Evolutionary conservation across 768 basidiomycete species (phyloP).

Genomic region (Phallus indusiatus): DNA sequence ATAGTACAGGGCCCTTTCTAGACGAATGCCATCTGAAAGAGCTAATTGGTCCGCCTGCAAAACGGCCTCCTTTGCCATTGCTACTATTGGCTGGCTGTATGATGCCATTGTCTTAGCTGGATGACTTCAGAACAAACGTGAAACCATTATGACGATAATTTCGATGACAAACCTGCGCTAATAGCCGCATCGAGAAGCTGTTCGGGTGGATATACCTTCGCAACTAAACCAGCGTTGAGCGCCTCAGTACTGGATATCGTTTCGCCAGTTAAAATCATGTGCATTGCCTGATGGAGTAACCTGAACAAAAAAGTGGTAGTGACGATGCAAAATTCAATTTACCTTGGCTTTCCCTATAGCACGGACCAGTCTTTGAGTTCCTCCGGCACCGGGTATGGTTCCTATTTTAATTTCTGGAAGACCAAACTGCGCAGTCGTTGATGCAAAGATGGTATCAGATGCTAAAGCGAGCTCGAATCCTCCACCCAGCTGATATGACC

Average conservation of each 20-base stretch:
- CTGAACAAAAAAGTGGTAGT: not conserved
- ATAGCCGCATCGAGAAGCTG: constrained; percentile 37
- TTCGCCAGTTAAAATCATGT: constrained; percentile 43
- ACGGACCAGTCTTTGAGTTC: constrained; percentile 33
- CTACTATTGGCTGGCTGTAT: constrained; percentile 23
- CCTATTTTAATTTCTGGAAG: constrained; percentile 42
- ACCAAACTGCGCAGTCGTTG: constrained; percentile 33
- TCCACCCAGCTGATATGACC: constrained; percentile 31
- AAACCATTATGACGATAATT: not conserved
- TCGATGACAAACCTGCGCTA: constrained; percentile 21
- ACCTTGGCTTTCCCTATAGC: constrained; percentile 32
- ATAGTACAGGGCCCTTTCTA: constrained; percentile 43
- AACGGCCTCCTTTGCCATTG: constrained; percentile 43
- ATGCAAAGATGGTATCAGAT: constrained; percentile 36
- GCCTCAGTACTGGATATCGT: constrained; percentile 38
- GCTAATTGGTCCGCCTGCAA: constrained; percentile 36
- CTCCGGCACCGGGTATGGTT: constrained; percentile 37
- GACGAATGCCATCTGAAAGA: constrained; percentile 33
- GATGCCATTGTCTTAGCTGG: constrained; percentile 23
- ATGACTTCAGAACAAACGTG: not conserved
- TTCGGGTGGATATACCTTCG: constrained; percentile 30
- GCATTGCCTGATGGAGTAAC: constrained; percentile 34
- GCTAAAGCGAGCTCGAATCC: constrained; percentile 42
- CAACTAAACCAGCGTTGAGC: constrained; percentile 37
- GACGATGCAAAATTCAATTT: not conserved